These are phyloP conservation scores for Malus hybrid DNA, from an alignment of 331 rosid genomes.

Conservation along the genomic window DNA sequence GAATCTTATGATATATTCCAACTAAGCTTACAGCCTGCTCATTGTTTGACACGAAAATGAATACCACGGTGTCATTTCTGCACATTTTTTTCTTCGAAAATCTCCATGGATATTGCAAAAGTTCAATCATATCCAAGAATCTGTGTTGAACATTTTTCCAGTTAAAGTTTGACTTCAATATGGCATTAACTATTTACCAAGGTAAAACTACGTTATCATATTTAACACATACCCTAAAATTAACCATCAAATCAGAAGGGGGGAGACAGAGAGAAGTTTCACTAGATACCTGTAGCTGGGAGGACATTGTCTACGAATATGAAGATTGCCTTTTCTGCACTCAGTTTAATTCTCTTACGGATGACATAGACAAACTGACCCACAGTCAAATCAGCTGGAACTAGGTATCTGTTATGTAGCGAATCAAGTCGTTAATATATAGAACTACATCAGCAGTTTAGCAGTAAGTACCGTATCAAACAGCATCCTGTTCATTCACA, in stretches of 20 bases:
- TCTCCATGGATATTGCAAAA: neutral
- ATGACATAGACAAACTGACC: conserved; percentile 54
- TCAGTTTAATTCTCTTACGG: conserved; percentile 53
- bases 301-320: conserved; percentile 41
- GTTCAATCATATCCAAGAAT: neutral
- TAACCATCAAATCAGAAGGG: neutral
- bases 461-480: neutral
- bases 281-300: conserved; percentile 36
- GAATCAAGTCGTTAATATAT: neutral
- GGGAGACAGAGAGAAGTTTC: neutral
- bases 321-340: conserved; percentile 52
- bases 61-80: neutral
- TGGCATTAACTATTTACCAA: neutral
- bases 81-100: neutral
- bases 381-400: conserved; percentile 51
- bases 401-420: conserved; percentile 32
- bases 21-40: too few species aligned
- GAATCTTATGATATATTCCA: too few species aligned
- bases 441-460: neutral
- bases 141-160: neutral
- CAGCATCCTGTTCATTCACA: neutral
- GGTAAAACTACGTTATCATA: neutral
- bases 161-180: neutral
- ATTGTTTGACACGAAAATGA: too few species aligned
- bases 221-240: neutral